Evolutionary conservation across 148 eudicot genomes (phyloP).

Genomic region (Polygonum aviculare): DNA sequence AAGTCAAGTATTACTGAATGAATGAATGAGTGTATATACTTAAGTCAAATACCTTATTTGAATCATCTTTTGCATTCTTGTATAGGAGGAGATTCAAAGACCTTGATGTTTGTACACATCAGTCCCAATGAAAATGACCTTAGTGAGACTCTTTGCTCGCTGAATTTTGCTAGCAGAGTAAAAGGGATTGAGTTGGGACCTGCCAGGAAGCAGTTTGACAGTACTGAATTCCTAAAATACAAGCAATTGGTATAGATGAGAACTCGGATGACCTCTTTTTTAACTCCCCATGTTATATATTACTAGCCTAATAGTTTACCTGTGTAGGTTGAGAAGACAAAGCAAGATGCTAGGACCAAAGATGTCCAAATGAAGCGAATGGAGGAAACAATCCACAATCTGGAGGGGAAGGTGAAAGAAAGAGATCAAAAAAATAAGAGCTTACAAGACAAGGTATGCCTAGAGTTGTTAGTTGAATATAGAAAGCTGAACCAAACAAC

Average conservation of each 20-base stretch:
- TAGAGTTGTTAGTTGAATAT: not conserved
- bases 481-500: too few relatives aligned
- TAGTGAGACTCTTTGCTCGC: slow-evolving; percentile 86
- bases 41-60: not conserved
- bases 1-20: not conserved
- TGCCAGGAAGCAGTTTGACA: slow-evolving; percentile 88
- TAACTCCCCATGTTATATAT: not conserved
- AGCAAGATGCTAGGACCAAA: slow-evolving; percentile 65
- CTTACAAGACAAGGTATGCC: slow-evolving; percentile 77
- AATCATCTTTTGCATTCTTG: not conserved
- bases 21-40: not conserved
- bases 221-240: slow-evolving; percentile 57
- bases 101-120: slow-evolving; percentile 92
- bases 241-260: slow-evolving; percentile 59
- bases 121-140: slow-evolving; percentile 84
- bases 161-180: slow-evolving; percentile 90
- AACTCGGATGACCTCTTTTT: not conserved
- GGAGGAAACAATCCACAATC: slow-evolving; percentile 62
- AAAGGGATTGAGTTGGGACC: slow-evolving; percentile 97
- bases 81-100: slow-evolving; percentile 92
- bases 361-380: slow-evolving; percentile 73
- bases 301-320: not conserved
- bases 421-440: slow-evolving; percentile 68
- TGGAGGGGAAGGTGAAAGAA: slow-evolving; percentile 78
- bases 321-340: slow-evolving; percentile 63